Conservation (phyloP, 208 protist species). For the Trypanosoma mega region DNA sequence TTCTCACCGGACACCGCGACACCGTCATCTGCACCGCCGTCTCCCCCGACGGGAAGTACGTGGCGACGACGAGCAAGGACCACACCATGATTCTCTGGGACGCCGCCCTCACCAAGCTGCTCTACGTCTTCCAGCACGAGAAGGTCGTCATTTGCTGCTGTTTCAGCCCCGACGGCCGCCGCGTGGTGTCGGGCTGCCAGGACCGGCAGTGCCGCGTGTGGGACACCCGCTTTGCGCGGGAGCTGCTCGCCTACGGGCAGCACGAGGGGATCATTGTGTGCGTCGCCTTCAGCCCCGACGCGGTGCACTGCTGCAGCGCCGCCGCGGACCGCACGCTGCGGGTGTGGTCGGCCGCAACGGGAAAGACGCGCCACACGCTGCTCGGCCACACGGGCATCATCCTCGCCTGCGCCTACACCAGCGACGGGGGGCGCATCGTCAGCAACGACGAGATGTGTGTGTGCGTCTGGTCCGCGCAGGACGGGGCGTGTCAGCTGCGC, state of each 20-base stretch:
- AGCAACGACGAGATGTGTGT: constrained; percentile 85
- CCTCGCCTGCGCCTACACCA: constrained; percentile 74
- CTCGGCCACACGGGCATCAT: constrained; percentile 79
- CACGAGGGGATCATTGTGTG: constrained; percentile 87
- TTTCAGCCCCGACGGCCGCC: constrained; percentile 84
- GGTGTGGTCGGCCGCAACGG: constrained; percentile 76
- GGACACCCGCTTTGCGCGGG: constrained; percentile 61
- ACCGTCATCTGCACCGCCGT: constrained; percentile 79
- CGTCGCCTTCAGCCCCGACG: constrained; percentile 77
- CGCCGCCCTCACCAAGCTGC: constrained; percentile 70
- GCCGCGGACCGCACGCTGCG: constrained; percentile 82
- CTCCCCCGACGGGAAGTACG: constrained; percentile 84
- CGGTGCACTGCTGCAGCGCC: constrained; percentile 67
- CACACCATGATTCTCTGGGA: constrained; percentile 90
- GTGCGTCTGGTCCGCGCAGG: constrained; percentile 69
- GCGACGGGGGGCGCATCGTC: constrained; percentile 77
- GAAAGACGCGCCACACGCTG: constrained; percentile 64
- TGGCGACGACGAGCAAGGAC: constrained; percentile 89
- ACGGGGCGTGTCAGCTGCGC: constrained; percentile 57
- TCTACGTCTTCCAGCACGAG: constrained; percentile 70
- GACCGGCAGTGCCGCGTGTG: constrained; percentile 87
- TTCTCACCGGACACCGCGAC: constrained; percentile 86
- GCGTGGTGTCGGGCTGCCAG: constrained; percentile 83
- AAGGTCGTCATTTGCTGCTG: constrained; percentile 91
- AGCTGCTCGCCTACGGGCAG: constrained; percentile 62